Base-by-base conservation (phyloP, 306 rosid genomes). In the Cercis canadensis region DNA sequence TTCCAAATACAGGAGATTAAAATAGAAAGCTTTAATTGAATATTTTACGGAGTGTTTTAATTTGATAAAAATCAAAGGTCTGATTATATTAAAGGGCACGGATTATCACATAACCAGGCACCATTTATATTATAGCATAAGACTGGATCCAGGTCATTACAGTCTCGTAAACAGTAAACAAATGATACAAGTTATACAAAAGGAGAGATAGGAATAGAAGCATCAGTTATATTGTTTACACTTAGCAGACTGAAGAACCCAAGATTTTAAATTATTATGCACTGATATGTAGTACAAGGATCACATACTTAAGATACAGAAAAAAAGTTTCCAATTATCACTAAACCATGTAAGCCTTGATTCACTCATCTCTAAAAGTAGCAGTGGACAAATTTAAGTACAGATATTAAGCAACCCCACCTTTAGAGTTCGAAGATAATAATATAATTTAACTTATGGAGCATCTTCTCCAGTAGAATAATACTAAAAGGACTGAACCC, bases 141-240 rank as follows among this genome's bases (percentile, higher is more conserved):
- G 70, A 86, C 81, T 83, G 87, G 89, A 92, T 89, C 92, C 90
- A 89, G 95, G 85, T 84, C 88, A 84, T 65, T 14, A 62, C 45
- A 43, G 81, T 77, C 92, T 86, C 81, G 84, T 72, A 34, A 63
- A 70, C 29, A 64, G 81, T 52, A 83, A 83, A 81, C 0, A 37
- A 75, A 78, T 62, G 64, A 21, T 59, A 56, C 3, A 33, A 40
- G 7, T 11, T 36, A 29, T 56, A 58, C 36, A 8, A 75, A 62
- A 37, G 71, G 58, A 37, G 72, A 81, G 78, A 80, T 15, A 55
- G 69, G 86, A 90, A 92, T 86, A 74, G 88, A 90, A 88, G 91
- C 85, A 83, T 82, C 84, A 86, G 78, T 44, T 69, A 56, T 45
- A 70, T 78, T 74, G 57, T 84, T 85, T 68, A 87, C 58, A 51